These are phyloP conservation scores for Nephromyces sp. DNA, from an alignment of 169 alveolate species.

Conservation along the genomic window DNA sequence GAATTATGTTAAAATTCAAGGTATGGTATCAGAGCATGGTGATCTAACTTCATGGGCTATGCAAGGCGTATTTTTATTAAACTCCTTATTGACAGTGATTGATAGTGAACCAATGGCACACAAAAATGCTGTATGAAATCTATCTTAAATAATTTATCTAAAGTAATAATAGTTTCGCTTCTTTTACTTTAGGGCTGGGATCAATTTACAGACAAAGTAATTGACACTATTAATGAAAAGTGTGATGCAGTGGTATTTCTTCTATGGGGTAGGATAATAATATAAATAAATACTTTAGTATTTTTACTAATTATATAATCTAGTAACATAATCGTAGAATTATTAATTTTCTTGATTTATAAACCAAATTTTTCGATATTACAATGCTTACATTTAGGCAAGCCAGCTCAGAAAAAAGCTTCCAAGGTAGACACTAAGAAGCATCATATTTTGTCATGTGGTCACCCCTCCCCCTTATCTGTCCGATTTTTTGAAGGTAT, in stretches of 20 bases:
- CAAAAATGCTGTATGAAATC: slow-evolving; percentile 57
- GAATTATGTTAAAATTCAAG: no score
- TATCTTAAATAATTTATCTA: neutral
- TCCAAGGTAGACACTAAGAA: slow-evolving; percentile 62
- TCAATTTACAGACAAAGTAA: slow-evolving; percentile 66
- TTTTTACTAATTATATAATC: no score
- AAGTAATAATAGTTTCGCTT: neutral
- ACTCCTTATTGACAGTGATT: slow-evolving; percentile 87
- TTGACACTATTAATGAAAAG: slow-evolving; percentile 52
- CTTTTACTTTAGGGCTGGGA: slow-evolving; percentile 60
- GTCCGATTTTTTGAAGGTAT: slow-evolving; percentile 31
- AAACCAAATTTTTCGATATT: no score
- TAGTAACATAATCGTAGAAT: no score
- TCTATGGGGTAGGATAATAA: slow-evolving; percentile 43
- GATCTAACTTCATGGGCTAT: slow-evolving; percentile 92
- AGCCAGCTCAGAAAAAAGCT: slow-evolving; percentile 60
- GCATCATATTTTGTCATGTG: slow-evolving; percentile 81
- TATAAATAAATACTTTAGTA: no score
- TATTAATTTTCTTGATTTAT: no score
- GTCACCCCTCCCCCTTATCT: slow-evolving; percentile 98
- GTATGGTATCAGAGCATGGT: slow-evolving; percentile 75
- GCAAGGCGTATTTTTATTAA: slow-evolving; percentile 93
- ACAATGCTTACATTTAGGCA: slow-evolving; percentile 72
- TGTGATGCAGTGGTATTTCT: slow-evolving; percentile 62
- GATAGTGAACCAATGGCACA: slow-evolving; percentile 83